A percentile compares a stretch with the other conserved stretches of the same genome.
These are phyloP conservation scores for Hanseniaspora taiwanica DNA, from an alignment of 805 yeast genomes.

Conservation along the genomic window DNA sequence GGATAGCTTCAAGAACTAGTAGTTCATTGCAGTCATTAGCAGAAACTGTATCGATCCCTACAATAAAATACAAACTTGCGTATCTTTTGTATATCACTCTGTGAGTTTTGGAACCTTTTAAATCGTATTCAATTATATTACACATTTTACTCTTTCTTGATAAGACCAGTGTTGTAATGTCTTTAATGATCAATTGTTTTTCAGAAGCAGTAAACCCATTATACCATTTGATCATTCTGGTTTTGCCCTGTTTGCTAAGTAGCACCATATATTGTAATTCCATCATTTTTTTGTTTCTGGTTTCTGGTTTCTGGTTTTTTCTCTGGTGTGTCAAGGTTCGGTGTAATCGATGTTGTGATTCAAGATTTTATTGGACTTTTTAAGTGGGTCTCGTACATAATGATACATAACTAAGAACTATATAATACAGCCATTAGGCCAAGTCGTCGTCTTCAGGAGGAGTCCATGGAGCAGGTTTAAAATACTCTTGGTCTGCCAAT, in stretches of 20 bases:
- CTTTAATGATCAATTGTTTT: constrained; percentile 70
- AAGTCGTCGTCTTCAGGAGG: constrained; percentile 36
- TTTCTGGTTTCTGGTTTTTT: not conserved
- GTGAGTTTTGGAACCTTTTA: constrained; percentile 11
- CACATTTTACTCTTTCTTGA: constrained; percentile 90
- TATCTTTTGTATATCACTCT: constrained; percentile 86
- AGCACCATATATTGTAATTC: constrained; percentile 61
- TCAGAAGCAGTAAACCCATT: constrained; percentile 72
- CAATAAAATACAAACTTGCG: constrained; percentile 83
- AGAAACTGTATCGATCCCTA: constrained; percentile 39
- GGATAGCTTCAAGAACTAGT: constrained; percentile 72
- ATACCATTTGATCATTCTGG: constrained; percentile 90
- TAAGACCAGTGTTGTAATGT: constrained; percentile 73
- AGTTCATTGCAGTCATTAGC: constrained; percentile 79
- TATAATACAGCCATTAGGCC: too few relatives aligned
- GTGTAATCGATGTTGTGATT: too few relatives aligned
- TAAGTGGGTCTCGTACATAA: not conserved
- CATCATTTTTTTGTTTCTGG: constrained; percentile 13
- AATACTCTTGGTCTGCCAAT: constrained; percentile 47
- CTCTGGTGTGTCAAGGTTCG: too few relatives aligned
- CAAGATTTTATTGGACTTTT: too few relatives aligned
- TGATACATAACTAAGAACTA: not conserved
- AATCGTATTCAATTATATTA: constrained; percentile 72
- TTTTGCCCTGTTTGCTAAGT: constrained; percentile 90
- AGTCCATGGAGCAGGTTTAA: constrained; percentile 60